Percentiles rank a stretch among this genome's conserved stretches.
These are phyloP conservation scores for Apostasia shenzhenica DNA, from an alignment of 106 monocot genomes.

Conservation along the genomic window DNA sequence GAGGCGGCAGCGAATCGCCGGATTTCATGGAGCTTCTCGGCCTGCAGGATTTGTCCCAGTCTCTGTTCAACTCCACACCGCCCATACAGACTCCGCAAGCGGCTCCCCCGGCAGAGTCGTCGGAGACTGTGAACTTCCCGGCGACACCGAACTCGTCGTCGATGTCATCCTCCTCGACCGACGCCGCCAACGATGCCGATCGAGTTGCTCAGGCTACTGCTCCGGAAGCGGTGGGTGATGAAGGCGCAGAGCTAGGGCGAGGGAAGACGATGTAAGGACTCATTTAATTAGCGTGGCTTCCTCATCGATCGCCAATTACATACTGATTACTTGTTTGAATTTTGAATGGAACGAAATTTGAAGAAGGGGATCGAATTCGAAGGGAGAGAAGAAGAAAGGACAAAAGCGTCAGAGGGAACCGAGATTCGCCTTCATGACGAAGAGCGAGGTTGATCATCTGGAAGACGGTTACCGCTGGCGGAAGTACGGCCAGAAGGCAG, in stretches of 20 bases:
- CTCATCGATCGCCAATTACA: background rate
- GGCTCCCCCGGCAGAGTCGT: background rate
- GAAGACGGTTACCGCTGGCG: conserved; percentile 83
- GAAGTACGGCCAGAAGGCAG: conserved; percentile 88
- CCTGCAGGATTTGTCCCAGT: conserved; percentile 11
- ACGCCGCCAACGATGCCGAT: conserved; percentile 2
- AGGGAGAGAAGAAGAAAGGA: conserved; percentile 44
- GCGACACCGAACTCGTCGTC: conserved; percentile 40
- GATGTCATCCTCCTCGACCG: conserved; percentile 33
- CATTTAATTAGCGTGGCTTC: no score
- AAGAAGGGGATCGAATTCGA: background rate
- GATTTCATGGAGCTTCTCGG: conserved; percentile 52
- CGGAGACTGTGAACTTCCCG: conserved; percentile 18
- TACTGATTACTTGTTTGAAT: background rate
- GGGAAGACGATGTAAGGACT: background rate
- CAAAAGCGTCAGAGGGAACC: conserved; percentile 61
- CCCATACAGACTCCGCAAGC: background rate
- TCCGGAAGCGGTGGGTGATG: background rate
- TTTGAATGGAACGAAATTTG: background rate
- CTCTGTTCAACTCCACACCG: conserved; percentile 9
- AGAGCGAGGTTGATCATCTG: conserved; percentile 79
- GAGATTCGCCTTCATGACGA: conserved; percentile 71
- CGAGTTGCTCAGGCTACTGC: background rate
- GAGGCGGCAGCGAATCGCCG: conserved; percentile 6
- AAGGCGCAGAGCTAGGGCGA: background rate